Base-by-base conservation (phyloP, 2,329 filamentous ascomycete species). In the Proliferodiscus dingleyae region DNA sequence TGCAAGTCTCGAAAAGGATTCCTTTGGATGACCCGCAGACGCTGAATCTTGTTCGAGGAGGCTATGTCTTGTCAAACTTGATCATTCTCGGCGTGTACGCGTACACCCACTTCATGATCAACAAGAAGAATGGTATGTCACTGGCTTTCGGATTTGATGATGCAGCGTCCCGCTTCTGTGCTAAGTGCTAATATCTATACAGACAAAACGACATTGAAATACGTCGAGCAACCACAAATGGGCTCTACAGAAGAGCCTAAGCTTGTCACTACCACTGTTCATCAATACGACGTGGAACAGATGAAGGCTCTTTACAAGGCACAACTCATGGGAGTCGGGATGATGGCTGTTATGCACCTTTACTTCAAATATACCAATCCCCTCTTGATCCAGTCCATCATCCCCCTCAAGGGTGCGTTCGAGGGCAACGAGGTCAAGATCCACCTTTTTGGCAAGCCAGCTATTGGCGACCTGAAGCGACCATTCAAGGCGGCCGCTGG, bases 291-390 rank as follows among this genome's bases (percentile, higher is more conserved):
- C 70, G 76, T 82, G 62, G 73, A 78, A 61, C 91, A 97, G 74
- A 78, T 97, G 65, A 86, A 86, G 71, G 75, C 80, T 55, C 78
- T 89, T 56, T 88, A 91, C 78, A 93, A 93, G 70, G 80, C 84
- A 55, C 91, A 97, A 74, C 72, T 94, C 62, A 97, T 95, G 87
- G 93, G 93, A 50, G 77, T 98, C 48, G 90, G 80, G 68, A 98
- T 98, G 90, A 97, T 98, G 91, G 82, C 71, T 52, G 87, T 96
- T 64, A 97, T 98, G 91, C 93, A 98, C 74, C 58, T 98, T 52
- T 98, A 97, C 83, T 87, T 98, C 78, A 90, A 96, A 70, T 98
- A 97, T 84, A 97, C 90, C 74, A 98, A 97, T 82, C 93, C 93
- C 33, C 87, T 98, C 41, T 76, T 96, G 63, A 95, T 98, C 74